Percentiles rank a stretch among this genome's conserved stretches.
Conservation (phyloP, 1,284 basidiomycete species). For the Naganishia albida region DNA sequence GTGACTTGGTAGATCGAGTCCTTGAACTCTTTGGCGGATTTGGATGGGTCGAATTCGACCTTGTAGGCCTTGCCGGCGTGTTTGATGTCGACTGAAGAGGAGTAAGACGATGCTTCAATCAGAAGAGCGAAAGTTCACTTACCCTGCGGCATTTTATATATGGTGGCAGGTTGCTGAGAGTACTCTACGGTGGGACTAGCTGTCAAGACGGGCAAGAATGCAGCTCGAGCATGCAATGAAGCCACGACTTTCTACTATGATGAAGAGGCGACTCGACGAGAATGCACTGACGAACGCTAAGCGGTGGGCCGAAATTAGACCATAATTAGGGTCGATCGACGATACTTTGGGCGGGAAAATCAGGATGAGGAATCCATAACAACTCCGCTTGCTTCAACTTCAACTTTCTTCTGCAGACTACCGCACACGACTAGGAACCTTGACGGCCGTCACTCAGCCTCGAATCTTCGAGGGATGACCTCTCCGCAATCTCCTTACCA, state of each 20-base stretch:
- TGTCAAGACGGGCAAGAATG: neutral
- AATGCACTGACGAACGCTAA: too few species aligned
- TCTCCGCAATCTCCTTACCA: constrained; percentile 30
- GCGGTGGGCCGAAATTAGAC: too few species aligned
- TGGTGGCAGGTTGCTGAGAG: too few species aligned
- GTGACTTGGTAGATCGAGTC: constrained; percentile 76
- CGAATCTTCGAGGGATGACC: neutral
- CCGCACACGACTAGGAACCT: neutral
- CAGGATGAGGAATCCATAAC: neutral
- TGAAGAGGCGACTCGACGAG: too few species aligned
- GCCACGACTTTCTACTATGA: too few species aligned
- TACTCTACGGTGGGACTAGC: neutral
- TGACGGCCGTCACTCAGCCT: too few species aligned
- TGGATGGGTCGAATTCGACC: constrained; percentile 54
- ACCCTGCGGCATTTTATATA: constrained; percentile 19
- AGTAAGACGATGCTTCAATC: neutral
- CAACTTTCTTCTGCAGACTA: neutral
- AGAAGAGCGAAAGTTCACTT: constrained; percentile 1
- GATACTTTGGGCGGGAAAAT: too few species aligned
- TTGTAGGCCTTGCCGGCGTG: constrained; percentile 77
- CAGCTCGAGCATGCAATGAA: too few species aligned
- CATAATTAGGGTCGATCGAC: too few species aligned
- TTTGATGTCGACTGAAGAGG: constrained; percentile 72
- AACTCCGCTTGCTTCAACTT: neutral
- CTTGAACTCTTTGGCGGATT: constrained; percentile 74